Conservation (phyloP, 495 filamentous ascomycete genomes). For the Penicillium parvum region DNA sequence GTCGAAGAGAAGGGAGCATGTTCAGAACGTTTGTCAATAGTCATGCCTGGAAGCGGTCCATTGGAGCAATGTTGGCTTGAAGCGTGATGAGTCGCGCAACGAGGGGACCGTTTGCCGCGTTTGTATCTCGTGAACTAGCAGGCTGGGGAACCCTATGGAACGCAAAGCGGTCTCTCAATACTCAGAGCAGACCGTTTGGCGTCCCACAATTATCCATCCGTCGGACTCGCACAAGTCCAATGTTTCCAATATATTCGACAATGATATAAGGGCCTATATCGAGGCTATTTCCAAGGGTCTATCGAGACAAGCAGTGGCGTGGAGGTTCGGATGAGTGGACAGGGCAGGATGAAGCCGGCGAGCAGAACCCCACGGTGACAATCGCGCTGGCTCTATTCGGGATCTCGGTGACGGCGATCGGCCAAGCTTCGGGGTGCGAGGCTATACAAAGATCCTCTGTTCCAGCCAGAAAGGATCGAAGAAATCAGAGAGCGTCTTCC, state of each 20-base stretch:
- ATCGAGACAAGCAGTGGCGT: neutral
- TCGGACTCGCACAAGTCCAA: slow-evolving; percentile 15
- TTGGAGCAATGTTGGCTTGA: slow-evolving; percentile 24
- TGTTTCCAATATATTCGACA: neutral
- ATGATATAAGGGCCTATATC: neutral
- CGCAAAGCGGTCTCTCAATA: slow-evolving; percentile 50
- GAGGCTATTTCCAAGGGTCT: no score
- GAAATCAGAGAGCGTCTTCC: neutral
- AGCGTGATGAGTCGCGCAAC: no score
- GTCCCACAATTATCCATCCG: slow-evolving; percentile 49
- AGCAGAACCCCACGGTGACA: slow-evolving; percentile 7
- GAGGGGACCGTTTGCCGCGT: slow-evolving; percentile 11
- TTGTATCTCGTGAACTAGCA: slow-evolving; percentile 11
- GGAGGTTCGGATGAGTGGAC: slow-evolving; percentile 1
- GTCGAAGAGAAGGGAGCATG: slow-evolving; percentile 37
- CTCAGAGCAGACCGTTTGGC: slow-evolving; percentile 47
- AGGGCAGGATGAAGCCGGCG: neutral
- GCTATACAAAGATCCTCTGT: neutral
- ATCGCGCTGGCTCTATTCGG: no score
- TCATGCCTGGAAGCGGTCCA: slow-evolving; percentile 40
- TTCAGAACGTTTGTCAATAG: slow-evolving; percentile 41
- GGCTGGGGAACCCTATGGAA: slow-evolving; percentile 51
- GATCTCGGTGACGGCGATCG: neutral
- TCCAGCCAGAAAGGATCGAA: neutral
- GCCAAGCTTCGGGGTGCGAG: no score